phyloP scores from a whole-genome alignment of 1,284 basidiomycete species.

The Hemileia vastatrix region DNA sequence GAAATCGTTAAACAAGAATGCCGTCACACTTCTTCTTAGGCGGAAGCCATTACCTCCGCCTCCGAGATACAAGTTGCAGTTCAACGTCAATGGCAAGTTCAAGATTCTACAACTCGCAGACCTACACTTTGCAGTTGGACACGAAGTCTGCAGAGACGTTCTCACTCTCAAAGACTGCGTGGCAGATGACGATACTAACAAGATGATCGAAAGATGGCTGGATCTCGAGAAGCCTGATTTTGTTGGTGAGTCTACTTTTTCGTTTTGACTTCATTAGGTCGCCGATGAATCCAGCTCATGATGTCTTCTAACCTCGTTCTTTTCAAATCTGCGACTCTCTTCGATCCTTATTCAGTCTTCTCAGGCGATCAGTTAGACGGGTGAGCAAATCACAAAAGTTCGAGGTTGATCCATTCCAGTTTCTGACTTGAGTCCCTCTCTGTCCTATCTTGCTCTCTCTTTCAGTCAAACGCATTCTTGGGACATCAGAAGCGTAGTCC shows the following conservation, averaged over 20 bases:
- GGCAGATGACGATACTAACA: conserved; percentile 30
- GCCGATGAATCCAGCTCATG: too few species aligned
- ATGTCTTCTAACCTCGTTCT: too few species aligned
- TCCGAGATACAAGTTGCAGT: conserved; percentile 23
- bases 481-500: conserved; percentile 32
- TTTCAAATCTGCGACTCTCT: too few species aligned
- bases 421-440: too few species aligned
- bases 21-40: conserved; percentile 27
- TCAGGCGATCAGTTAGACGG: too few species aligned
- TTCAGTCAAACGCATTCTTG: conserved; percentile 31
- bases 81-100: conserved; percentile 33
- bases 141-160: conserved; percentile 35
- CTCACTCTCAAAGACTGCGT: conserved; percentile 23
- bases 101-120: conserved; percentile 41
- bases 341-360: too few species aligned
- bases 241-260: conserved; percentile 23
- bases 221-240: conserved; percentile 39
- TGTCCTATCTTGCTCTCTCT: too few species aligned
- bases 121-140: conserved; percentile 35
- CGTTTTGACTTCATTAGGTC: too few species aligned
- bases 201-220: conserved; percentile 33
- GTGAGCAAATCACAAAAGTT: too few species aligned
- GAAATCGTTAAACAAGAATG: conserved; percentile 22
- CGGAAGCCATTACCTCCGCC: conserved; percentile 27
- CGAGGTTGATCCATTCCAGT: too few species aligned